phyloP scores from a whole-genome alignment of 768 basidiomycete species.

The Rhodotorula paludigena region DNA sequence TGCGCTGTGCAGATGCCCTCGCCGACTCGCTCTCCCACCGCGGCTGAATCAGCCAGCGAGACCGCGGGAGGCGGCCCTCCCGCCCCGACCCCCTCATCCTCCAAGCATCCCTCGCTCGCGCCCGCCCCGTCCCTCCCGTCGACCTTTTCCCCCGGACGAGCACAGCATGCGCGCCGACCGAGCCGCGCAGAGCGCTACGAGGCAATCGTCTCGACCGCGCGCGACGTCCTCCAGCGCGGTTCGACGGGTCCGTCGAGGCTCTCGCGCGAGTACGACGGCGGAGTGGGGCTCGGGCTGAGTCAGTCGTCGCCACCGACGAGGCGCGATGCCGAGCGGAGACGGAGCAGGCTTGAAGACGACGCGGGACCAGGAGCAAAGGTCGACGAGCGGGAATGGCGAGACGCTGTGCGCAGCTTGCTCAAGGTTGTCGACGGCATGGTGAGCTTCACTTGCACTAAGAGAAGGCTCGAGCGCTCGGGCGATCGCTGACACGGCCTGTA shows the following conservation, averaged over 20 bases:
- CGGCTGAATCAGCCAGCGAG: not conserved
- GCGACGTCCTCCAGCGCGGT: not conserved
- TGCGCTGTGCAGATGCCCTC: too few species aligned
- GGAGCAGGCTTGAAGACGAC: not conserved
- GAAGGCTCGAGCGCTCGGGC: too few species aligned
- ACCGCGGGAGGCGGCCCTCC: not conserved
- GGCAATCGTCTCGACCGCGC: not conserved
- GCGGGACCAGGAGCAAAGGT: not conserved
- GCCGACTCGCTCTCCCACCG: not conserved
- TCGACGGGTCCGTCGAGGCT: not conserved
- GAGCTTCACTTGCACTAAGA: not conserved
- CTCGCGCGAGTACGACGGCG: too few species aligned
- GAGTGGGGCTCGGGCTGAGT: not conserved
- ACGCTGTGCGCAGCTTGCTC: conserved; percentile 24
- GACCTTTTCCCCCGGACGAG: not conserved
- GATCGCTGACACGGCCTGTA: too few species aligned
- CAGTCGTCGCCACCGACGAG: not conserved
- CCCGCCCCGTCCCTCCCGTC: not conserved
- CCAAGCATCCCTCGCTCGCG: not conserved
- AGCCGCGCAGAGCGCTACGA: conserved; percentile 6
- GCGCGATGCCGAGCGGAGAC: not conserved
- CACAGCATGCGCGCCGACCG: not conserved
- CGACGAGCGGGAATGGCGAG: conserved; percentile 22
- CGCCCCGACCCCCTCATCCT: not conserved
- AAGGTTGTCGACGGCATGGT: conserved; percentile 37